These are phyloP conservation scores for Arabidopsis suecica DNA, from an alignment of 345 rosid genomes.

Conservation along the genomic window DNA sequence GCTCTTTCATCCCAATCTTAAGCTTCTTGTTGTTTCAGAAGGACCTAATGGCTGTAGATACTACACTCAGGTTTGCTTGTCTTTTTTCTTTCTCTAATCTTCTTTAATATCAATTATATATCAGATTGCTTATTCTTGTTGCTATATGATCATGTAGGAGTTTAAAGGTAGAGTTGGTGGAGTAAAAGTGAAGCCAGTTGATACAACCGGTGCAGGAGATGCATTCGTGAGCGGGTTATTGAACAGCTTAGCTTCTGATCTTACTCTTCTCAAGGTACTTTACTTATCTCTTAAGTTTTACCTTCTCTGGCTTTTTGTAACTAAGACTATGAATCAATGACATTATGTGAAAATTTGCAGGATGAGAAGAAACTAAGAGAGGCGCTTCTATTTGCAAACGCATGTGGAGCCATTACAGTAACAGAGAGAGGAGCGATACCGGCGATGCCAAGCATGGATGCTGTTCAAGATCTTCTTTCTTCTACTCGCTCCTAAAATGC, in stretches of 20 bases:
- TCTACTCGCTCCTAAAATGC: slow-evolving; percentile 30
- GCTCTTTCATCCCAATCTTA: slow-evolving; percentile 79
- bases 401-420: slow-evolving; percentile 85
- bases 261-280: slow-evolving; percentile 52
- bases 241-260: slow-evolving; percentile 65
- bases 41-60: slow-evolving; percentile 94
- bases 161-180: slow-evolving; percentile 76
- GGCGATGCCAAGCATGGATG: slow-evolving; percentile 74
- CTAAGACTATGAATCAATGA: not conserved
- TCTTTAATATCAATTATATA: not conserved
- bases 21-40: slow-evolving; percentile 90
- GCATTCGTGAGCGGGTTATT: slow-evolving; percentile 78
- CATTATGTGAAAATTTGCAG: slow-evolving; percentile 46
- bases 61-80: slow-evolving; percentile 68
- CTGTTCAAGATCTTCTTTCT: slow-evolving; percentile 59
- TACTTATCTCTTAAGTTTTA: not conserved
- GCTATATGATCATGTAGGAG: slow-evolving; percentile 51
- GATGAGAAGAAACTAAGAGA: slow-evolving; percentile 79
- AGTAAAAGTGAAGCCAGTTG: slow-evolving; percentile 68
- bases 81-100: not conserved
- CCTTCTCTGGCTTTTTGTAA: not conserved
- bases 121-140: slow-evolving; percentile 1
- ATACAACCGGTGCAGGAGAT: slow-evolving; percentile 92
- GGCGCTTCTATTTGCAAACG: slow-evolving; percentile 82
- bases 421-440: slow-evolving; percentile 97